Evolutionary conservation across 768 basidiomycete species (phyloP).

Genomic region (Lentinula sp.): DNA sequence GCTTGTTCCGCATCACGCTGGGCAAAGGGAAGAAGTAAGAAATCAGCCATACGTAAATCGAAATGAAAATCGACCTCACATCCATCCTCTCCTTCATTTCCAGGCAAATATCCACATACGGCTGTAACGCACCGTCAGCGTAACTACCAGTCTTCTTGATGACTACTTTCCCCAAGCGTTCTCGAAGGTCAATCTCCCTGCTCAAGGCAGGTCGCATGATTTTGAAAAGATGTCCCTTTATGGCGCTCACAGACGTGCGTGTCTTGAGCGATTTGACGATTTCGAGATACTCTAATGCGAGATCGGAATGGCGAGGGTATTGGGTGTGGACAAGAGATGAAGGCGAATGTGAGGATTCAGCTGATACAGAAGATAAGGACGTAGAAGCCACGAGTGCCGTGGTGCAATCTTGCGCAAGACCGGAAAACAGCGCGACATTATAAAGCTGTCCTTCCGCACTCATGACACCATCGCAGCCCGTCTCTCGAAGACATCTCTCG

Average conservation of each 20-base stretch:
- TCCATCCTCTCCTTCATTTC: conserved; percentile 60
- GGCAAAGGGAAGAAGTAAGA: background rate
- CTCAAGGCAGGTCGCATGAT: conserved; percentile 74
- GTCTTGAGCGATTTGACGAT: conserved; percentile 73
- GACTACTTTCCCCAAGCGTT: conserved; percentile 53
- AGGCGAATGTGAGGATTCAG: background rate
- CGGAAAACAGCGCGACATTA: conserved; percentile 77
- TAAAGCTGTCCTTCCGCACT: conserved; percentile 92
- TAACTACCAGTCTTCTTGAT: conserved; percentile 12
- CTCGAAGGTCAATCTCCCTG: conserved; percentile 65
- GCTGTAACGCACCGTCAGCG: conserved; percentile 24
- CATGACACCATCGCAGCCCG: conserved; percentile 92
- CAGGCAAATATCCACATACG: conserved; percentile 47
- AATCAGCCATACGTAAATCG: background rate
- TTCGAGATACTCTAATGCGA: conserved; percentile 83
- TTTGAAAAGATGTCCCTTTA: conserved; percentile 94
- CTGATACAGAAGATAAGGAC: conserved; percentile 10
- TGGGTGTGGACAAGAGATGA: conserved; percentile 25
- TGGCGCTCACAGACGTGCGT: conserved; percentile 61
- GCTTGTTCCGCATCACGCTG: conserved; percentile 44
- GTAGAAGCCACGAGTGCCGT: conserved; percentile 3
- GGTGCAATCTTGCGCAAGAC: conserved; percentile 12
- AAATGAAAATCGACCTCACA: conserved; percentile 26
- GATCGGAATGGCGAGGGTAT: conserved; percentile 53
- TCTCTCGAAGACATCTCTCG: conserved; percentile 67